Evolutionary conservation across 768 basidiomycete genomes (phyloP).

Genomic region (Hortiboletus campestris): DNA sequence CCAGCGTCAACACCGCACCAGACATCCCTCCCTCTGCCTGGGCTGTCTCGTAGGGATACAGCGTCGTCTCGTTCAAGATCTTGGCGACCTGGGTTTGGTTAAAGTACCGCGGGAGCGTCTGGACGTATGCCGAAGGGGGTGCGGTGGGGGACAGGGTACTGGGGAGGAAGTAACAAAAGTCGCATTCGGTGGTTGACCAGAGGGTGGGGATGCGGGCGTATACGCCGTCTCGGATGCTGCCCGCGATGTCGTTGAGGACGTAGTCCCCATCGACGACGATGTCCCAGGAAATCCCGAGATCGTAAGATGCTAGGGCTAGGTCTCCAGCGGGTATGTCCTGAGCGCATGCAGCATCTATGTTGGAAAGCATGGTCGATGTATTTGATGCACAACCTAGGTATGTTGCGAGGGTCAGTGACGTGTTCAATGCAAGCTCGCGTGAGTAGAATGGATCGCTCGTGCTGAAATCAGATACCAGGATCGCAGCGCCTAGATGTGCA

Average conservation of each 20-base stretch:
- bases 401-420: slow-evolving; percentile 15
- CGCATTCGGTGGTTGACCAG: slow-evolving; percentile 19
- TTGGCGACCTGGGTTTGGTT: slow-evolving; percentile 4
- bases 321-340: slow-evolving; percentile 2
- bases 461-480: slow-evolving; percentile 18
- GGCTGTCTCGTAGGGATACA: slow-evolving; percentile 6
- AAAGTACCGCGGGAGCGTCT: slow-evolving; percentile 1
- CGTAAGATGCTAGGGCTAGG: slow-evolving; percentile 2
- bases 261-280: slow-evolving; percentile 18
- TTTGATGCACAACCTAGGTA: slow-evolving; percentile 18
- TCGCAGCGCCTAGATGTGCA: slow-evolving; percentile 9
- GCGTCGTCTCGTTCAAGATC: slow-evolving; percentile 11
- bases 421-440: slow-evolving; percentile 6
- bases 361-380: slow-evolving; percentile 4
- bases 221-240: slow-evolving; percentile 12
- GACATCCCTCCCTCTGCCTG: slow-evolving; percentile 3
- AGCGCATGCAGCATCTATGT: slow-evolving; percentile 3
- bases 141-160: slow-evolving; percentile 11
- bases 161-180: slow-evolving; percentile 19
- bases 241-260: slow-evolving; percentile 12
- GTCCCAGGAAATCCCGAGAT: slow-evolving; percentile 12
- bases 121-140: slow-evolving; percentile 6
- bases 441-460: slow-evolving; percentile 14
- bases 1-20: slow-evolving; percentile 12
- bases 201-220: slow-evolving; percentile 17